Evolutionary conservation across 805 yeast genomes (phyloP).

Genomic region (Saccharomycopsis capsularis): DNA sequence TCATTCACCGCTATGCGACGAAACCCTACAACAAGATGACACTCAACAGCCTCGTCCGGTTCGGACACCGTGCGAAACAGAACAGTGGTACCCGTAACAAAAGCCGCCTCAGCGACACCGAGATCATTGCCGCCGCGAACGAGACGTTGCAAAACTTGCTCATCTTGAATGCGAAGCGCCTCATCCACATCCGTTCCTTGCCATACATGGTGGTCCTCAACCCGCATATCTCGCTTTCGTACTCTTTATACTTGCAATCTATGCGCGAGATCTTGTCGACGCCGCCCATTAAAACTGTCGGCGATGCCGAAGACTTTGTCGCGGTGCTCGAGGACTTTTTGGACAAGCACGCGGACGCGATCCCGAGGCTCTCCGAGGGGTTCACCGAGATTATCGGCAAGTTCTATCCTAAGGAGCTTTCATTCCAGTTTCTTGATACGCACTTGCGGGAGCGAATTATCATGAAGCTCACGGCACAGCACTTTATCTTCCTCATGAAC

Average conservation of each 20-base stretch:
- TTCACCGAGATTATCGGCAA: conserved; percentile 56
- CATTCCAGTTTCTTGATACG: conserved; percentile 58
- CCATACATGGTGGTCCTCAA: conserved; percentile 84
- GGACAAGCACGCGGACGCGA: conserved; percentile 75
- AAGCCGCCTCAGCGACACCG: conserved; percentile 27
- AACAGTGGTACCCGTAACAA: conserved; percentile 14
- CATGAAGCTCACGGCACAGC: conserved; percentile 81
- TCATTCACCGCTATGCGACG: conserved; percentile 50
- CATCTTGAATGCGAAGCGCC: conserved; percentile 61
- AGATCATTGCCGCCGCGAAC: conserved; percentile 36
- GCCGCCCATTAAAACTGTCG: conserved; percentile 38
- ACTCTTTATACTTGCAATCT: conserved; percentile 65
- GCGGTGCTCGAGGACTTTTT: conserved; percentile 51
- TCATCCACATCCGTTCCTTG: conserved; percentile 60
- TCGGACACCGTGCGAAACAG: conserved; percentile 30
- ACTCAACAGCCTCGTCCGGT: conserved; percentile 42
- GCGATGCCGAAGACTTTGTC: conserved; percentile 50
- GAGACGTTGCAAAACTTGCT: conserved; percentile 52
- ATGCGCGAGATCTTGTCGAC: conserved; percentile 44
- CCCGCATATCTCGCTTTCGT: conserved; percentile 76
- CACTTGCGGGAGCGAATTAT: conserved; percentile 82
- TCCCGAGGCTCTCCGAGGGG: conserved; percentile 77
- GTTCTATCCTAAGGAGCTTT: conserved; percentile 38
- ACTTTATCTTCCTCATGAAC: conserved; percentile 61
- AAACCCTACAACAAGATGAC: conserved; percentile 48